A percentile compares a stretch with the other conserved stretches of the same genome.
These are phyloP conservation scores for Petunia hybrid DNA, from an alignment of 305 asterid genomes.

Conservation along the genomic window DNA sequence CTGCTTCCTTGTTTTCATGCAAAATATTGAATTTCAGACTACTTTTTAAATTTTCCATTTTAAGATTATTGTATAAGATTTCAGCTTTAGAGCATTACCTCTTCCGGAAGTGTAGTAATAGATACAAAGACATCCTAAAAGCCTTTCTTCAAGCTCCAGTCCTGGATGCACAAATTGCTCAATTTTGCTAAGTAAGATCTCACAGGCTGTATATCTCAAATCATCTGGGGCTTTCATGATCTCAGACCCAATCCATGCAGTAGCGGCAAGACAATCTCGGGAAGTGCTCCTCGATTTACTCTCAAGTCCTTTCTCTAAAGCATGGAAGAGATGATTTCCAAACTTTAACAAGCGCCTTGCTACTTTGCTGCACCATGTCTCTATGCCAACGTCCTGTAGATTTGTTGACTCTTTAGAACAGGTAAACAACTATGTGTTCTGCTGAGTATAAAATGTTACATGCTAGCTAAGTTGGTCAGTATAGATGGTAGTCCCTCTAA, in stretches of 20 bases:
- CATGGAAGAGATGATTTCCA: conserved; percentile 65
- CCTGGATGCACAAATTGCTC: conserved; percentile 92
- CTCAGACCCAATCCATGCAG: conserved; percentile 90
- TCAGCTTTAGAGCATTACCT: conserved; percentile 51
- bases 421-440: not conserved
- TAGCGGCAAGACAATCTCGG: conserved; percentile 68
- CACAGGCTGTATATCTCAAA: conserved; percentile 74
- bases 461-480: conserved; percentile 9
- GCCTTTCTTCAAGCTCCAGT: conserved; percentile 85
- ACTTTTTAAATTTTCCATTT: not conserved
- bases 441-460: not conserved
- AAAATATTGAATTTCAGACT: not conserved
- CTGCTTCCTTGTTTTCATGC: not conserved
- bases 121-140: conserved; percentile 85
- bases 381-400: conserved; percentile 71
- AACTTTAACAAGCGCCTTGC: conserved; percentile 59
- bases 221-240: conserved; percentile 74
- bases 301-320: conserved; percentile 74
- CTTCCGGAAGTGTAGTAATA: conserved; percentile 84
- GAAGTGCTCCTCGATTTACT: conserved; percentile 71
- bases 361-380: conserved; percentile 76
- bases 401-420: conserved; percentile 28
- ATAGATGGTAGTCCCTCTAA: conserved; percentile 17
- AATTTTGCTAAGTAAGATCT: conserved; percentile 63
- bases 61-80: not conserved